Conservation (phyloP, 306 rosid species). For the barrel medic (Medicago truncatula) region DNA sequence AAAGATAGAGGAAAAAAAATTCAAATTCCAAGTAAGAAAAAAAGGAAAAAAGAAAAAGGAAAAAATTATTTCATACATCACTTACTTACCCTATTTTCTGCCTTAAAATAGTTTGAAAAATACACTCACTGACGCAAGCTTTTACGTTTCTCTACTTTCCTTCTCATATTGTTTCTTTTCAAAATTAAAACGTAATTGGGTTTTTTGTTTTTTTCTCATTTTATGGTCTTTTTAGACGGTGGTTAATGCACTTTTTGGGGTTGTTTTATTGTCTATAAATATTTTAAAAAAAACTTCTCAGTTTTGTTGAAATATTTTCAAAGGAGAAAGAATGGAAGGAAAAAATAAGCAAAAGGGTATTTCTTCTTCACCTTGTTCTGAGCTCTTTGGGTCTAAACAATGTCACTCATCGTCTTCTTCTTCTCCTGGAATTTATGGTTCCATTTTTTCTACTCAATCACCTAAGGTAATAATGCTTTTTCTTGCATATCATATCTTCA, state of each 20-base stretch:
- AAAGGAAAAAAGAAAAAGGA: too few species aligned
- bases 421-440: neutral
- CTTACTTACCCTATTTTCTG: neutral
- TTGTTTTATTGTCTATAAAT: neutral
- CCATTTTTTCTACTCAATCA: neutral
- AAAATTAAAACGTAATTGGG: neutral
- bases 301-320: too few species aligned
- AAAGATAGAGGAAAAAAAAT: too few species aligned
- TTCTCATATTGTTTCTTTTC: neutral
- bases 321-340: too few species aligned
- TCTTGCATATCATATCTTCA: neutral
- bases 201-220: neutral
- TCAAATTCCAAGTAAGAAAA: neutral
- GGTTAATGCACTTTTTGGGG: neutral
- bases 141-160: neutral
- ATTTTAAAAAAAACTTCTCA: neutral
- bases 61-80: too few species aligned
- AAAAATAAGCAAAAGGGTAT: too few species aligned
- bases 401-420: neutral
- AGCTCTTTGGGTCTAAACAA: too few species aligned
- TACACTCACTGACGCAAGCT: neutral
- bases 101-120: neutral
- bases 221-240: neutral
- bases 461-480: neutral
- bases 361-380: too few species aligned